Evolutionary conservation across 768 basidiomycete genomes (phyloP).

Genomic region (Mycena indigotica): DNA sequence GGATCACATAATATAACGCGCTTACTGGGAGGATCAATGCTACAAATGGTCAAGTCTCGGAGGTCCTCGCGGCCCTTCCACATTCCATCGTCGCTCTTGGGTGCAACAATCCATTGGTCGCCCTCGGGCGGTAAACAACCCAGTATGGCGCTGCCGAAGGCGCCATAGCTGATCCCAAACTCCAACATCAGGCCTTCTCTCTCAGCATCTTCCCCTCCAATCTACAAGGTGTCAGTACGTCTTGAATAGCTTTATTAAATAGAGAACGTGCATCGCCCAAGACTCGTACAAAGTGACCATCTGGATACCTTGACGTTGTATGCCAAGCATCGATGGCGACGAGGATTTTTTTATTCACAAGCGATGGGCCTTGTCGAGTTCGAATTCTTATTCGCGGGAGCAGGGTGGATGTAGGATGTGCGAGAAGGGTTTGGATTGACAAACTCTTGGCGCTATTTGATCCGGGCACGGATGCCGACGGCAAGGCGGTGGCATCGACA

Average conservation of each 20-base stretch:
- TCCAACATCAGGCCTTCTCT: constrained; percentile 92
- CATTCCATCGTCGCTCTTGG: constrained; percentile 55
- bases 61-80: constrained; percentile 92
- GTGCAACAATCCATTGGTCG: constrained; percentile 90
- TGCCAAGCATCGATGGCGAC: constrained; percentile 96
- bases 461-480: constrained; percentile 27
- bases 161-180: constrained; percentile 93
- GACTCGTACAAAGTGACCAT: constrained; percentile 94
- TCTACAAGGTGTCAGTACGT: constrained; percentile 33
- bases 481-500: constrained; percentile 86
- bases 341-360: constrained; percentile 92
- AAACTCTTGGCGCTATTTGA: constrained; percentile 65
- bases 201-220: constrained; percentile 94
- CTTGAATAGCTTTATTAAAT: not conserved
- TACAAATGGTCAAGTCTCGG: constrained; percentile 84
- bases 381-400: constrained; percentile 93
- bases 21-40: constrained; percentile 93
- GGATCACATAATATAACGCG: not conserved
- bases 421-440: constrained; percentile 89
- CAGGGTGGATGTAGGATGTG: constrained; percentile 86
- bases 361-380: constrained; percentile 88
- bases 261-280: constrained; percentile 54
- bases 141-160: constrained; percentile 94
- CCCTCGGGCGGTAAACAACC: constrained; percentile 90
- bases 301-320: constrained; percentile 83